A percentile compares a stretch with the other conserved stretches of the same genome.
Evolutionary conservation across 305 asterid genomes (phyloP).

Genomic region (Solanum hybrid): DNA sequence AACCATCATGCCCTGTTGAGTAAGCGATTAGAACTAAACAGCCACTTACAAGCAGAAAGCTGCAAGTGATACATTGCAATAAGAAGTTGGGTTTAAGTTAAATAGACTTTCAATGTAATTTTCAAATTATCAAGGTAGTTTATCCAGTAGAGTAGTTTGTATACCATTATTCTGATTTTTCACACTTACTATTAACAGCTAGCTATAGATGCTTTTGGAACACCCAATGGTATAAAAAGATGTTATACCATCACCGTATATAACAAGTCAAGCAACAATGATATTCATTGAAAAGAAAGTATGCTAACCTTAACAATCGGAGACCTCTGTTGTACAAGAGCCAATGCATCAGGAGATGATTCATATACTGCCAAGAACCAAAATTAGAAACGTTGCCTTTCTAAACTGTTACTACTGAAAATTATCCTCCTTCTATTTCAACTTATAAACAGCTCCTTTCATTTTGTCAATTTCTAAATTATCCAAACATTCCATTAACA

Average conservation of each 20-base stretch:
- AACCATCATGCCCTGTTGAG: conserved; percentile 78
- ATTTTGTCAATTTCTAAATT: not conserved
- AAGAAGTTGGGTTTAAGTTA: not conserved
- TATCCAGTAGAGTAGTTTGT: not conserved
- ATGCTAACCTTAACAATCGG: conserved; percentile 67
- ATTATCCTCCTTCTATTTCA: not conserved
- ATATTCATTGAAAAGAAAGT: not conserved
- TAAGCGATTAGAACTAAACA: conserved; percentile 7
- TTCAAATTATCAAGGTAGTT: not conserved
- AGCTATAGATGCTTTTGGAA: not conserved
- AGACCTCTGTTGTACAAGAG: conserved; percentile 86
- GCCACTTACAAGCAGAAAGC: not conserved
- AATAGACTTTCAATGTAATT: not conserved
- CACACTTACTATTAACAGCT: not conserved
- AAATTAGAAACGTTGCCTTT: not conserved
- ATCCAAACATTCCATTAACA: not conserved
- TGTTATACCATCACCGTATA: not conserved
- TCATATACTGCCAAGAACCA: conserved; percentile 52
- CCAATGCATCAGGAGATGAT: conserved; percentile 42
- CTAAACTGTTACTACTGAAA: not conserved
- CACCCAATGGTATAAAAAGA: not conserved
- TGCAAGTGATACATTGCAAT: not conserved
- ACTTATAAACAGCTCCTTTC: not conserved
- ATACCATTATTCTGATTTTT: not conserved
- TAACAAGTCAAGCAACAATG: not conserved